Evolutionary conservation across 2,329 filamentous ascomycete genomes (phyloP).

Genomic region (Scytalidium sp.): DNA sequence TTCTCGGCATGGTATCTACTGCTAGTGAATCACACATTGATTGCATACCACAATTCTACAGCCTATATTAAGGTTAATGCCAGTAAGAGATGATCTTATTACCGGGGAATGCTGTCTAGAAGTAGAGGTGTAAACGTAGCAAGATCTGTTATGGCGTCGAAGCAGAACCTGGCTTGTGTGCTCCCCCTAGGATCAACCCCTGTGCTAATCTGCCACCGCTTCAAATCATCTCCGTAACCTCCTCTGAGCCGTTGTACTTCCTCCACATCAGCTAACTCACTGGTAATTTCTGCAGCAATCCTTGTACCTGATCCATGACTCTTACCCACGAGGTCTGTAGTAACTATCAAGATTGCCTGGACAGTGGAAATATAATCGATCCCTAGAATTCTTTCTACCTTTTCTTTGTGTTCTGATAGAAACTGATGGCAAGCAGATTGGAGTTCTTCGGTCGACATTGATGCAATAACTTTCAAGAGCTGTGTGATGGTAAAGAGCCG

Average conservation of each 20-base stretch:
- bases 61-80: no score
- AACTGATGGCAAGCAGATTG: constrained; percentile 20
- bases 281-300: constrained; percentile 39
- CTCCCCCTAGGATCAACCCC: constrained; percentile 2
- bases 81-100: not conserved
- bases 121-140: not conserved
- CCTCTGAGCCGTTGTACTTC: constrained; percentile 28
- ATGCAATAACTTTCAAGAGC: constrained; percentile 47
- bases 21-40: no score
- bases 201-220: constrained; percentile 11
- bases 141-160: not conserved
- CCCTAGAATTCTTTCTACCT: constrained; percentile 32
- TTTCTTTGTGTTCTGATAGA: constrained; percentile 13
- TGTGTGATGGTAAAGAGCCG: constrained; percentile 49
- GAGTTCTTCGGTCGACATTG: constrained; percentile 26
- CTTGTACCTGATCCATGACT: constrained; percentile 45
- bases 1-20: no score
- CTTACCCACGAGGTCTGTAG: constrained; percentile 37
- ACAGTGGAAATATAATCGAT: constrained; percentile 52
- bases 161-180: not conserved
- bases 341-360: constrained; percentile 49
- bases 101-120: not conserved
- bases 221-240: constrained; percentile 2
- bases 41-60: no score
- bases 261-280: constrained; percentile 48